These are phyloP conservation scores for Beta corolliflora DNA, from an alignment of 179 eudicot genomes.

Conservation along the genomic window DNA sequence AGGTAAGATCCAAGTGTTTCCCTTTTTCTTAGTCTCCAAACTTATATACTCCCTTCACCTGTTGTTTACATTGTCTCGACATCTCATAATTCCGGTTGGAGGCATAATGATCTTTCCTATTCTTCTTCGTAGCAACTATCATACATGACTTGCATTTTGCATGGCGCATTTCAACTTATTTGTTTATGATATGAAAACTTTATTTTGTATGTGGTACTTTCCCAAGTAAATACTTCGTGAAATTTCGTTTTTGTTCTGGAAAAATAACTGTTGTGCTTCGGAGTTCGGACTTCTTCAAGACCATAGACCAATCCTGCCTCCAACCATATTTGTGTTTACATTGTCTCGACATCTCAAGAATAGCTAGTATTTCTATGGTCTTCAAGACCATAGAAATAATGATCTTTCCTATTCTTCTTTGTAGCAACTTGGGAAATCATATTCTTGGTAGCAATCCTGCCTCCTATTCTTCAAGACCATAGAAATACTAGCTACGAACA, in stretches of 20 bases:
- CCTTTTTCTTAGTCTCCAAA: not conserved
- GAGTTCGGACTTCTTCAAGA: not conserved
- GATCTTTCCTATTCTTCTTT: no score
- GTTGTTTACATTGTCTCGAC: not conserved
- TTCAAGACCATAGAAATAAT: no score
- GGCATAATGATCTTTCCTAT: not conserved
- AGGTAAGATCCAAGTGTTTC: slow-evolving; percentile 44
- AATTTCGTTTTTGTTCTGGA: no score
- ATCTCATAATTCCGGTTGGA: no score
- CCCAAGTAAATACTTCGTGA: not conserved
- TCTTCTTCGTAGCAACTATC: not conserved
- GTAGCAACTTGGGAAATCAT: no score
- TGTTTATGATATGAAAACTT: not conserved
- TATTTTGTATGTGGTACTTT: not conserved
- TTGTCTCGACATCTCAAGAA: no score
- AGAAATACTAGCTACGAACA: not conserved
- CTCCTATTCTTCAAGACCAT: not conserved
- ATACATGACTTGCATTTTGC: not conserved
- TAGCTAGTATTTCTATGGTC: no score
- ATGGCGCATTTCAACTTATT: not conserved
- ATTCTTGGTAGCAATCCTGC: no score
- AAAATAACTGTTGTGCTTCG: not conserved
- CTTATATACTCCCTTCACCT: not conserved
- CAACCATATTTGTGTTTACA: no score
- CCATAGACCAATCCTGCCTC: no score